A percentile compares a stretch with the other conserved stretches of the same genome.
Conservation (phyloP, 108 stramenopile species). For the Nannochloropsis oceanica region DNA sequence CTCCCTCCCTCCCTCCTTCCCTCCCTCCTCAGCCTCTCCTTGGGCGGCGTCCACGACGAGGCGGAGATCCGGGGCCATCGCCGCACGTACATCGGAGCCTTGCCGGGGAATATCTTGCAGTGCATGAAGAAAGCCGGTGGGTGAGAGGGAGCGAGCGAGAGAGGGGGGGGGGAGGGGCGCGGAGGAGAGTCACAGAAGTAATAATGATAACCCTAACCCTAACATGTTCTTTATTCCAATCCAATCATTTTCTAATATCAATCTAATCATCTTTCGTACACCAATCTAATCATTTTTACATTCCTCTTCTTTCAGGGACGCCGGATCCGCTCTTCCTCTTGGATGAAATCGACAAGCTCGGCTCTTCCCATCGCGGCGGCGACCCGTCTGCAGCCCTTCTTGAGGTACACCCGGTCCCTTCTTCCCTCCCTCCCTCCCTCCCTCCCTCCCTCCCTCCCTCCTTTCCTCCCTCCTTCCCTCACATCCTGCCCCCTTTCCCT, state of each 20-base stretch:
- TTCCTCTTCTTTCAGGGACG: neutral
- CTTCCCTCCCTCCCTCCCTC: too few relatives aligned
- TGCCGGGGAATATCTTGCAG: neutral
- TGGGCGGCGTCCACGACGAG: conserved; percentile 34
- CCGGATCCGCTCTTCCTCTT: conserved; percentile 28
- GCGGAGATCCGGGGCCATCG: conserved; percentile 31
- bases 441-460: neutral
- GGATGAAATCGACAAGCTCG: conserved; percentile 33
- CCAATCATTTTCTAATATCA: too few relatives aligned
- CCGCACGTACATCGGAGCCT: conserved; percentile 28
- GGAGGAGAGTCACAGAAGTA: neutral
- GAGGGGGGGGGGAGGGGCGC: neutral
- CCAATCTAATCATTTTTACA: too few relatives aligned
- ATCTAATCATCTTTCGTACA: too few relatives aligned
- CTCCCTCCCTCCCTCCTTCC: neutral
- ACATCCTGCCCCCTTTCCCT: neutral
- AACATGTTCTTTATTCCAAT: too few relatives aligned
- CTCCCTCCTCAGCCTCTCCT: neutral
- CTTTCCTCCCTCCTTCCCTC: neutral
- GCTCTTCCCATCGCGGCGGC: conserved; percentile 3
- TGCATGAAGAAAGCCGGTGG: neutral
- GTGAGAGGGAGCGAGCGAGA: neutral
- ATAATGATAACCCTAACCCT: too few relatives aligned
- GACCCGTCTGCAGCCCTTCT: conserved; percentile 30
- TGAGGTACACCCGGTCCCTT: neutral